These are phyloP conservation scores for Solanum sparsipilum DNA, from an alignment of 257 asterid species.

Conservation along the genomic window DNA sequence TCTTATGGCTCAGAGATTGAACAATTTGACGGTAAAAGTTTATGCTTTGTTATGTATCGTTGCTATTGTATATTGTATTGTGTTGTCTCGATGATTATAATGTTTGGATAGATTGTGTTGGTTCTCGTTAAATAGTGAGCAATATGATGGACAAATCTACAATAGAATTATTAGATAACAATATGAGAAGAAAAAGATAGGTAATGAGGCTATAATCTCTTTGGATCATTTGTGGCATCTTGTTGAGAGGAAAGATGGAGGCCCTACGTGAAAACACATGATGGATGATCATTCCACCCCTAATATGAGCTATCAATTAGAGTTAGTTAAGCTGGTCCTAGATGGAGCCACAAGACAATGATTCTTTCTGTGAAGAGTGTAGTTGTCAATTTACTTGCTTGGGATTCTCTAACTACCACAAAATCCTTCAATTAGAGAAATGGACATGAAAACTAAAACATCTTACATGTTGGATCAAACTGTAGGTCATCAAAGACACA, in stretches of 20 bases:
- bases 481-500: neutral
- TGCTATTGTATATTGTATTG: neutral
- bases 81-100: neutral
- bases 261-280: slow-evolving; percentile 84
- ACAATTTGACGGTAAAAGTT: neutral
- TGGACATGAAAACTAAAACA: neutral
- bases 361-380: too few relatives aligned
- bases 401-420: too few relatives aligned
- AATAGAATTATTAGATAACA: too few relatives aligned
- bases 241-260: slow-evolving; percentile 82
- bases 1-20: slow-evolving; percentile 8
- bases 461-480: neutral
- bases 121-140: neutral
- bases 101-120: neutral
- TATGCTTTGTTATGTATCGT: neutral
- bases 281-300: slow-evolving; percentile 74
- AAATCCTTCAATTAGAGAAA: too few relatives aligned
- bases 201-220: neutral
- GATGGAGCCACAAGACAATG: too few relatives aligned
- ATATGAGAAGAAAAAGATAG: neutral
- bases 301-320: slow-evolving; percentile 57
- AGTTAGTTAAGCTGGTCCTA: too few relatives aligned
- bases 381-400: too few relatives aligned
- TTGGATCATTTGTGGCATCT: slow-evolving; percentile 54
- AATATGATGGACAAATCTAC: neutral